phyloP scores from a whole-genome alignment of 371 early-diverging fungal genomes.

The Dichotomocladium elegans region DNA sequence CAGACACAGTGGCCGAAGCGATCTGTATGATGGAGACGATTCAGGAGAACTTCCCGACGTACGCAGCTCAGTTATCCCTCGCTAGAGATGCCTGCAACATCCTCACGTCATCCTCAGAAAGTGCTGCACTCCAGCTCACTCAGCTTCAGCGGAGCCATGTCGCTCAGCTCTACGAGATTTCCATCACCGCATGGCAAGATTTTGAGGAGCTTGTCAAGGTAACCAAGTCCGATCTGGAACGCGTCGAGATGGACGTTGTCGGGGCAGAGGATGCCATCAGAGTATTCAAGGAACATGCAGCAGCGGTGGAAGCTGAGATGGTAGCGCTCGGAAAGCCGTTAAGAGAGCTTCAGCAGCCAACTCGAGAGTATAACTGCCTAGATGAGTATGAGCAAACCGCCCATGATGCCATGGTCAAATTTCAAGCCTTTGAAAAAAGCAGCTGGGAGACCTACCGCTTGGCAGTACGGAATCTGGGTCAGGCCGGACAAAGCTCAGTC shows the following conservation, averaged over 20 bases:
- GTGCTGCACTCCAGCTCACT: conserved; percentile 33
- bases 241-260: conserved; percentile 22
- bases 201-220: conserved; percentile 24
- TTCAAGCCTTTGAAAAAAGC: conserved; percentile 16
- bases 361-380: not conserved
- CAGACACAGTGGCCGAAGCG: conserved; percentile 27
- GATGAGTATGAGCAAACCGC: not conserved
- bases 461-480: conserved; percentile 4
- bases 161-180: conserved; percentile 23
- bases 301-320: conserved; percentile 1
- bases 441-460: conserved; percentile 22
- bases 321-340: not conserved
- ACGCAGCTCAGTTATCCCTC: conserved; percentile 20
- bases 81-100: conserved; percentile 25
- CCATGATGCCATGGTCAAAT: not conserved
- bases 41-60: conserved; percentile 26
- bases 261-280: conserved; percentile 26
- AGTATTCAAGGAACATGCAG: conserved; percentile 18
- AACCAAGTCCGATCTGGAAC: conserved; percentile 30
- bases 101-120: conserved; percentile 29
- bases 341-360: not conserved
- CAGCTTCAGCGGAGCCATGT: conserved; percentile 35
- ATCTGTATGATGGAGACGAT: conserved; percentile 33
- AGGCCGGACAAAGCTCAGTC: conserved; percentile 1
- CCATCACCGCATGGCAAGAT: conserved; percentile 32